These are phyloP conservation scores for Entomortierella beljakovae DNA, from an alignment of 192 early-diverging fungal species.

Conservation along the genomic window DNA sequence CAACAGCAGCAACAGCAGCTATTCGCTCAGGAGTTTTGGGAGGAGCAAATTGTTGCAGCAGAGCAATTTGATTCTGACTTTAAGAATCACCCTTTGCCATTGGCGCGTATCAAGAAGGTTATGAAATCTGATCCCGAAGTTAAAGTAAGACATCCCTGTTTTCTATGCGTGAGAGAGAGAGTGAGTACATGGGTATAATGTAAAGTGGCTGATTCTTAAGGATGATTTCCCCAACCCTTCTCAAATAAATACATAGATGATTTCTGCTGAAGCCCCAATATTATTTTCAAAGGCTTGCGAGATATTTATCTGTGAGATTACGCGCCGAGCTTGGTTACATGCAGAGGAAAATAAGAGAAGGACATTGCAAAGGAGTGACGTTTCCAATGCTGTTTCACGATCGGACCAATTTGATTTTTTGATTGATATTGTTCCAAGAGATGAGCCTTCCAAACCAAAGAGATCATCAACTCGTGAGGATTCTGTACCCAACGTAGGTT, in stretches of 20 bases:
- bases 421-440: slow-evolving; percentile 96
- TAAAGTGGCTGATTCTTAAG: neutral
- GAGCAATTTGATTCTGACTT: slow-evolving; percentile 87
- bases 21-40: slow-evolving; percentile 72
- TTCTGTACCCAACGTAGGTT: slow-evolving; percentile 41
- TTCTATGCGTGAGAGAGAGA: neutral
- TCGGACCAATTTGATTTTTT: slow-evolving; percentile 97
- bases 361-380: slow-evolving; percentile 92
- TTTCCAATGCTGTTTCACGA: slow-evolving; percentile 86
- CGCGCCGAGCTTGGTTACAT: slow-evolving; percentile 87
- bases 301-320: slow-evolving; percentile 94
- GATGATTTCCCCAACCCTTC: neutral
- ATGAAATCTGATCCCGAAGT: slow-evolving; percentile 99
- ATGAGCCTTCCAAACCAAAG: slow-evolving; percentile 65
- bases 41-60: slow-evolving; percentile 72
- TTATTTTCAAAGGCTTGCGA: slow-evolving; percentile 96
- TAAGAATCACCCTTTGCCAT: slow-evolving; percentile 90
- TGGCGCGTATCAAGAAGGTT: slow-evolving; percentile 98
- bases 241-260: slow-evolving; percentile 58
- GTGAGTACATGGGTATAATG: neutral
- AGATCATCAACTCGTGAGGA: slow-evolving; percentile 35
- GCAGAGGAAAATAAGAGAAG: slow-evolving; percentile 97
- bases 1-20: slow-evolving; percentile 36
- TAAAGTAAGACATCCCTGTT: slow-evolving; percentile 64
- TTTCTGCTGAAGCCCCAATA: slow-evolving; percentile 83